Evolutionary conservation across 2,329 filamentous ascomycete species (phyloP), one percentile per base, ranked within the genome.

Genomic region (Monilinia fructigena): DNA sequence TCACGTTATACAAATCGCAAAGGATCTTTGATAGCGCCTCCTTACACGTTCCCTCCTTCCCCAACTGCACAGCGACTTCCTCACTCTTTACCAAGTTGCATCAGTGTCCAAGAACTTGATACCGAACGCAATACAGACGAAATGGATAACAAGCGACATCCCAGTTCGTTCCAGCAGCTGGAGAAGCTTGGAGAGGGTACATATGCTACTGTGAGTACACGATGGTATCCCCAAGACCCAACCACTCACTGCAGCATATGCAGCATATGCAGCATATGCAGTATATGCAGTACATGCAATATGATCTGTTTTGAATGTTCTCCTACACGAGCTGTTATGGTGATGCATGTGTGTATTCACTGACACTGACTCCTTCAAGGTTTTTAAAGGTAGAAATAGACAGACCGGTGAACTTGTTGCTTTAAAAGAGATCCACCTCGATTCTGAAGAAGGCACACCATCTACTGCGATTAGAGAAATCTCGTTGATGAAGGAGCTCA

Each of bases 171-270:
- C 83, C 94, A 98, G 85, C 95, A 98, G 87, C 86, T 98, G 78
- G 95, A 99, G 81, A 99, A 94, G 90, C 86, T 99, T 72, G 95
- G 95, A 75, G 95, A 99, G 82, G 95, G 95, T 69, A 99, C 95
- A 42, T 99, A 99, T 86, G 95, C 95, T 45, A 99, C 95, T 45
- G 95, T 97, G 83, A 68, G 74, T 74, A 59, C 42, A 63, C 23
- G 28, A 55, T 23, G 31, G 35, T 6, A 45, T 11, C 56, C 55
- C 38, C 28, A 35, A 35, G 12, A 31, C 16, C 23, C 10, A 42
- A 20, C 48, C 53, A 31, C 23, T 10, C 53, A n/a, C 23, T 10
- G 35, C n/a, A 45, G 48, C 4, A 42, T 23, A 23, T 23, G 23
- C 23, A 45, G 48, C 4, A 42, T 10, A 42, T 14, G 12, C n/a